Evolutionary conservation across 2,329 filamentous ascomycete genomes (phyloP).

Genomic region (Clonostachys byssicola): DNA sequence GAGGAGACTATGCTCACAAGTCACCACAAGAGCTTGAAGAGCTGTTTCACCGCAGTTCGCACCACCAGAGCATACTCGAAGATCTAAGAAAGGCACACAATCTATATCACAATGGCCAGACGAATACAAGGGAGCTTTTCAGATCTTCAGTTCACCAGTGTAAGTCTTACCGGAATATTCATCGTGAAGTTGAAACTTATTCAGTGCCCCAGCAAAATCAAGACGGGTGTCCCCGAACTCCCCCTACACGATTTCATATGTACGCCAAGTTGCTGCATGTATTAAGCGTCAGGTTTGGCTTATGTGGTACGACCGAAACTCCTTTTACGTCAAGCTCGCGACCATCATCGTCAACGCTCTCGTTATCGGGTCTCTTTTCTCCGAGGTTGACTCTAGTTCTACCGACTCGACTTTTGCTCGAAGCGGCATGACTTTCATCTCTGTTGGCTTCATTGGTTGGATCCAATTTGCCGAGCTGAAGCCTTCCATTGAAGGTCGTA

Average conservation of each 20-base stretch:
- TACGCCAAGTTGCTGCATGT: slow-evolving; percentile 64
- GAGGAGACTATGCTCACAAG: slow-evolving; percentile 60
- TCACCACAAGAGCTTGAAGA: slow-evolving; percentile 63
- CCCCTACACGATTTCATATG: slow-evolving; percentile 72
- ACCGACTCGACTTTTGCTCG: slow-evolving; percentile 60
- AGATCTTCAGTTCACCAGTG: slow-evolving; percentile 35
- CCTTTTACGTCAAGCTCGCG: slow-evolving; percentile 74
- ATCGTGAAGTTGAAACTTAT: no score
- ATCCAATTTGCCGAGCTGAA: slow-evolving; percentile 75
- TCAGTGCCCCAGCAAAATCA: slow-evolving; percentile 44
- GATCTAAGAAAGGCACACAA: slow-evolving; percentile 49
- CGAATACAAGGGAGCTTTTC: slow-evolving; percentile 63
- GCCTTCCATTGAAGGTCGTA: slow-evolving; percentile 68
- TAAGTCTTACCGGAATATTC: no score
- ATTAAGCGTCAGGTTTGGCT: slow-evolving; percentile 71
- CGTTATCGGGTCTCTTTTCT: slow-evolving; percentile 77
- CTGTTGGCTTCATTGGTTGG: slow-evolving; percentile 50
- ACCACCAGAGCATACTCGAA: slow-evolving; percentile 53
- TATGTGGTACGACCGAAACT: slow-evolving; percentile 59
- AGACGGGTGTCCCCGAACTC: slow-evolving; percentile 5
- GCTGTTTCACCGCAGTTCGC: slow-evolving; percentile 58
- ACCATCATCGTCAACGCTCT: slow-evolving; percentile 71
- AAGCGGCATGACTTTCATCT: slow-evolving; percentile 41
- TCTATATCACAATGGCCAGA: slow-evolving; percentile 50
- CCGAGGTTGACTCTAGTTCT: slow-evolving; percentile 54